Evolutionary conservation across 345 rosid genomes (phyloP), one percentile per base, ranked within the genome.

Genomic region (Citrus mangshanensis): DNA sequence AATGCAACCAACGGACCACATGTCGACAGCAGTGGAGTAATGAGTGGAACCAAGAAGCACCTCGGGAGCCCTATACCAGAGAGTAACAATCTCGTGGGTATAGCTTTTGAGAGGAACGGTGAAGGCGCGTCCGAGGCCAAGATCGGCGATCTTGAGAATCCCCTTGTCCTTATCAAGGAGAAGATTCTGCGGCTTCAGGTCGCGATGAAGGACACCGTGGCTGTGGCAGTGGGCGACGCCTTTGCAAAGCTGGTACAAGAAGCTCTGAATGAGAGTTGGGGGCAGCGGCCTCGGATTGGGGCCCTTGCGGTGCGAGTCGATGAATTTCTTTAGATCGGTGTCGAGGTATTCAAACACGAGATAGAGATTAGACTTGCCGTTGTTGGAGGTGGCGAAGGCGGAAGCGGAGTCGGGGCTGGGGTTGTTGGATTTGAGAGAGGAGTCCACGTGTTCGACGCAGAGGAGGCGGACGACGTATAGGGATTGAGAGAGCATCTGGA

Each of bases 1-100:
- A 77, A 95, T 93, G 87, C 99, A 95, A 21, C 99, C 99, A 35
- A 95, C 98, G 22, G 99, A 95, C 99, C 99, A 95, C 84, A 95
- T 92, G 37, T 95, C 99, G 21, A 93, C 98, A 25, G 85, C 97
- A 5, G 95, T 91, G 32, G 99, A 95, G 66, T 95, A 93, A 69
- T 91, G 96, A 68, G 94, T 84, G 8, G 93, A 90, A 0, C 98
- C 98, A 55, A 95, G 93, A 79, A 95, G 85, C 63, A 93, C 98
- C 83, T 95, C 99, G 0, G 99, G 98, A 38, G 99, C 97, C 68
- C 98, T 79, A 65, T 95, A 93, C 99, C 99, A 95, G 71, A 95
- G 99, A 42, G 97, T 93, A 19, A 95, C 98, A 18, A 91, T 91
- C 91, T 95, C 99, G 40, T 93, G 99, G 1, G 98, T 93, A 55